Evolutionary conservation across 768 basidiomycete species (phyloP), one percentile per base, ranked within the genome.

Genomic region (Lactarius indigo): DNA sequence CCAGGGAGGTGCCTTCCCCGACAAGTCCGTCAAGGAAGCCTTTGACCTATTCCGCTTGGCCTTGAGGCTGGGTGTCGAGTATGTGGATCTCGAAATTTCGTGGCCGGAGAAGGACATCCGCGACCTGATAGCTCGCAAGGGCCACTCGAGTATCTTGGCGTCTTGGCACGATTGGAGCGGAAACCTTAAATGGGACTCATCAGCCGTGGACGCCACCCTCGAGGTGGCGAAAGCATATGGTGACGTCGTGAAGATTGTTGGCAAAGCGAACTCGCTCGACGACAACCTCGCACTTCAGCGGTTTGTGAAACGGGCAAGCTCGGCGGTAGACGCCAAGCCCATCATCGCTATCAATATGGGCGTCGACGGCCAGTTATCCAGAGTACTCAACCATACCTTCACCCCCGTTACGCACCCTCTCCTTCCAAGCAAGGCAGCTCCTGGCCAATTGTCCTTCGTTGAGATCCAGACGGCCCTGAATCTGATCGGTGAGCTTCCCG

Each of bases 91-190:
- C 58, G 96, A 99, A 77, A 86, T 92, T 63, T 84, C 87, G 0
- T 87, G 89, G 78, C 84, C 91, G 0, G 81, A 86, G 69, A 81
- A 84, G 58, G 73, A 80, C 58, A 85, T 96, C 64, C 80, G 81
- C 35, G 81, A 84, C 3, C 78, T 98, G 54, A 76, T 80, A 31
- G 72, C 79, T 15, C 80, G 79, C 61, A 96, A 94, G 75, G 87
- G 92, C 0, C 72, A 77, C 47, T 90, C 94, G 0, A 83, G 88
- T 70, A 85, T 98, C 73, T 88, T 99, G 64, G 91, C 94, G 0
- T 97, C 95, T 7, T 97, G 90, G 88, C 96, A 98, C 74, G 95
- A 99, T 72, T 95, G 91, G 89, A 88, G 85, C 54, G 96, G 96
- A 3, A 80, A 81, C 15, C 82, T 96, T 79, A 84, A 84, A 70